Percentiles rank a stretch among this genome's conserved stretches.
phyloP scores from a whole-genome alignment of 1,284 basidiomycete genomes.

The Stereum hirsutum region DNA sequence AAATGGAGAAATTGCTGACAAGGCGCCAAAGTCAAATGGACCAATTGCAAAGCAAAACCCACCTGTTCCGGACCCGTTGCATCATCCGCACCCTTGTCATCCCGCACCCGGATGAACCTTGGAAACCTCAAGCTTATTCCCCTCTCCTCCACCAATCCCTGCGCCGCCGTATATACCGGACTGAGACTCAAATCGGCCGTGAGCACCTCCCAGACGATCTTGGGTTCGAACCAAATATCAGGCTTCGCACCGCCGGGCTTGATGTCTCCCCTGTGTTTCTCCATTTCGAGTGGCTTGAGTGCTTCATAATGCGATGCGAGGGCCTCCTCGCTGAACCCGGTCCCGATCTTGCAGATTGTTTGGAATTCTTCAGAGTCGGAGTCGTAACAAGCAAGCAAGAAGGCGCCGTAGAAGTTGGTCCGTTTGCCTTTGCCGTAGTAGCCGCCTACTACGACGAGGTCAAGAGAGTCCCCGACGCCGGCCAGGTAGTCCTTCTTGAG shows the following conservation, averaged over 20 bases:
- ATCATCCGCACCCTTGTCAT: conserved; percentile 90
- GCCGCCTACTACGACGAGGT: conserved; percentile 93
- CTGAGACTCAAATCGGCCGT: conserved; percentile 96
- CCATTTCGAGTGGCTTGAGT: conserved; percentile 71
- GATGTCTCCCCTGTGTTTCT: conserved; percentile 64
- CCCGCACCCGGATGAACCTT: conserved; percentile 84
- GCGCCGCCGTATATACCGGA: conserved; percentile 95
- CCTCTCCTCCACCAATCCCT: conserved; percentile 82
- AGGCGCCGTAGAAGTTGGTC: conserved; percentile 93
- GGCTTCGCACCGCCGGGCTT: conserved; percentile 89
- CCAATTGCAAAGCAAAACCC: conserved; percentile 12
- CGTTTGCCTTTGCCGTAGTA: conserved; percentile 98
- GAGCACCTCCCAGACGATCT: conserved; percentile 96
- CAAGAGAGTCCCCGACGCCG: conserved; percentile 96
- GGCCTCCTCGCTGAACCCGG: conserved; percentile 92
- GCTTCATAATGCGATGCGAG: conserved; percentile 79
- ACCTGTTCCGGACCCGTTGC: conserved; percentile 91
- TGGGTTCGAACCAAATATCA: conserved; percentile 92
- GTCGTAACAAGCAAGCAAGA: conserved; percentile 93
- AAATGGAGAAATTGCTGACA: neutral
- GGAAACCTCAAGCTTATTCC: conserved; percentile 96
- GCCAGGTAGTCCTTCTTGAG: conserved; percentile 96
- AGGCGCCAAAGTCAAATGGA: too few species aligned
- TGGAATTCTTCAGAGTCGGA: conserved; percentile 86
- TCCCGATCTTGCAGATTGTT: conserved; percentile 98